phyloP scores from a whole-genome alignment of 1,284 basidiomycete species.

The Fistulina hepatica region DNA sequence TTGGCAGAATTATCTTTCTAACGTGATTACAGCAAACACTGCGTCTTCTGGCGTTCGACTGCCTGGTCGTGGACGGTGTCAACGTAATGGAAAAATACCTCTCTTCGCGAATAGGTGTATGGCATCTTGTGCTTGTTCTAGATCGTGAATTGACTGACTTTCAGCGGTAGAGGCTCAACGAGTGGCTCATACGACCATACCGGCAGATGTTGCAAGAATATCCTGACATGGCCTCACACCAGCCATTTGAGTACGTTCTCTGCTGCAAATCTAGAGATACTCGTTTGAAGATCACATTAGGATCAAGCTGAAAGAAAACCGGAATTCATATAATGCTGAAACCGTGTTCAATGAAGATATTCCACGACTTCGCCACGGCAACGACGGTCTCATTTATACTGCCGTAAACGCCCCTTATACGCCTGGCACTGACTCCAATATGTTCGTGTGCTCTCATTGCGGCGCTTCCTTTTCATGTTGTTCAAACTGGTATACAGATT shows the following conservation, averaged over 20 bases:
- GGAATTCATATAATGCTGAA: conserved; percentile 80
- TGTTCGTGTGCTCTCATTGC: conserved; percentile 42
- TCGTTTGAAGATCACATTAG: conserved; percentile 29
- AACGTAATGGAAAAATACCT: conserved; percentile 81
- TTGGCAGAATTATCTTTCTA: too few relatives aligned
- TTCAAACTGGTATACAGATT: conserved; percentile 57
- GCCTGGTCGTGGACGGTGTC: conserved; percentile 77
- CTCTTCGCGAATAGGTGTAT: conserved; percentile 83
- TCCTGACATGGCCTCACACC: conserved; percentile 49
- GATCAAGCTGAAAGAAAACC: conserved; percentile 81
- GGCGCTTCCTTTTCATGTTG: conserved; percentile 5
- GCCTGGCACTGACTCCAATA: conserved; percentile 85
- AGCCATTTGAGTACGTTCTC: conserved; percentile 76
- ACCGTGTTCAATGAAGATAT: conserved; percentile 80
- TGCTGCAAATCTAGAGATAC: conserved; percentile 4
- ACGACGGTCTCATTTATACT: conserved; percentile 96
- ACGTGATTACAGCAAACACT: conserved; percentile 59
- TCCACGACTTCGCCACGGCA: conserved; percentile 84
- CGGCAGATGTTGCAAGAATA: conserved; percentile 58
- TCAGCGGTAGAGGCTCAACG: conserved; percentile 57
- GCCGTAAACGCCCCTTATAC: conserved; percentile 79
- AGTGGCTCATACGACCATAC: conserved; percentile 80
- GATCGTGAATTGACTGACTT: conserved; percentile 7
- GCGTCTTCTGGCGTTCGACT: conserved; percentile 87
- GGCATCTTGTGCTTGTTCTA: conserved; percentile 19